Evolutionary conservation across 176 grass and related monocot genomes (phyloP), one percentile per base, ranked within the genome.

Genomic region (Hsuehochloa calcarea): DNA sequence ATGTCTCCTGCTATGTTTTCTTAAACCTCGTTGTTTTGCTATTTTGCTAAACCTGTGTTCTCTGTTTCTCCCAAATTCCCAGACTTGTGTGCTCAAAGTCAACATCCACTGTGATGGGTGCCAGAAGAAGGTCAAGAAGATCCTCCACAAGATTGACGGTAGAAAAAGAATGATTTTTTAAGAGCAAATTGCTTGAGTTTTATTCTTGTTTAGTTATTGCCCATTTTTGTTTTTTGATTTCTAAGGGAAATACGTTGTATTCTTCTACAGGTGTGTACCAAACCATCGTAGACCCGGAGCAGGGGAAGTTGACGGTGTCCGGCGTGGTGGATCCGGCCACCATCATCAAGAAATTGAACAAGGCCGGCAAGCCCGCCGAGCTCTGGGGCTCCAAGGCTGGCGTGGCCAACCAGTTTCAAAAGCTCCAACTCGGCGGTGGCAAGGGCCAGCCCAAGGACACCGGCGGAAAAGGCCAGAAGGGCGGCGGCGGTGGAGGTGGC

Each of bases 51-150:
- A 64, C 27, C 17, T 84, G 46, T 64, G 31, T 44, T 77, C 34
- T n/a, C 67, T 43, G 73, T 70, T 41, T 50, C 23, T 60, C 15
- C 39, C 26, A 17, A 73, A 78, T 73, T n/a, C 59, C 3, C 89
- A 97, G 95, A 97, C 90, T 34, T 93, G 84, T 47, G 87, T 94
- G 58, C 67, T 97, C 37, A 97, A 94, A 68, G 95, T 97, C 43
- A 93, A 94, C 85, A 93, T 97, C n/a, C 95, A 97, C 82, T 97
- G 95, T 37, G 92, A 97, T 69, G 95, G 95, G 8, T 97, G 95
- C 74, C 90, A 91, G 87, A 94, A 94, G 89, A 97, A 97, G 85
- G 92, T 97, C 19, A 97, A 93, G 92, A 97, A 97, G 85, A 85
- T 97, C 61, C 92, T 97, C 38, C 84, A 90, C 63, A 95, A 98